Conservation (phyloP, 2,329 filamentous ascomycete genomes). For the Fusarium robinianum region DNA sequence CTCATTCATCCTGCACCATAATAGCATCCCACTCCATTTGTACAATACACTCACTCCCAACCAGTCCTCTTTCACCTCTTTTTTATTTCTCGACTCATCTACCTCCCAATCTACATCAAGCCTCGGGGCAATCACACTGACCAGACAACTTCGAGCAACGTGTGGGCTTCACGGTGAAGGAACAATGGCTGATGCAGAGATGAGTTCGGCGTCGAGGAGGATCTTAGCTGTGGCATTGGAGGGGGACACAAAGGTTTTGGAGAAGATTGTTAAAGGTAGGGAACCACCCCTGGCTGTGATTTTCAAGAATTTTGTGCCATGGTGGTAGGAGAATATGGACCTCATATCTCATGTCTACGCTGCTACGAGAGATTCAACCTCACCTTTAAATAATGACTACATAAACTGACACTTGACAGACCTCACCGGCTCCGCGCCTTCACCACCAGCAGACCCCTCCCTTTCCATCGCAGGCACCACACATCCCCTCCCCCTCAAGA, state of each 20-base stretch:
- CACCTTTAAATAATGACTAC: neutral
- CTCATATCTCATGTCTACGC: too few relatives aligned
- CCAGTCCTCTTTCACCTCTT: neutral
- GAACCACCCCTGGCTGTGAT: too few relatives aligned
- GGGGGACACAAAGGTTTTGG: slow-evolving; percentile 51
- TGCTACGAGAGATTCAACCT: too few relatives aligned
- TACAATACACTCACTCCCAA: neutral
- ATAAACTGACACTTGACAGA: slow-evolving; percentile 44
- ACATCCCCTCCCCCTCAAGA: slow-evolving; percentile 59
- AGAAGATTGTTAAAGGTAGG: slow-evolving; percentile 58
- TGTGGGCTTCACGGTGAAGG: too few relatives aligned
- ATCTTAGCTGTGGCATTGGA: slow-evolving; percentile 62
- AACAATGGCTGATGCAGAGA: slow-evolving; percentile 27
- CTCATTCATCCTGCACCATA: slow-evolving; percentile 26
- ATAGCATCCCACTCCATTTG: slow-evolving; percentile 16
- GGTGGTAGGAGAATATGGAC: neutral
- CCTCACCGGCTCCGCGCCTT: slow-evolving; percentile 54
- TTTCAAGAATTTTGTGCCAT: neutral
- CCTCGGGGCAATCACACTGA: too few relatives aligned
- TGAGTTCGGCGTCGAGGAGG: slow-evolving; percentile 45
- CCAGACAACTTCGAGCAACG: too few relatives aligned
- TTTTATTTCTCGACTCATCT: too few relatives aligned
- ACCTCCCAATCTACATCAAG: too few relatives aligned
- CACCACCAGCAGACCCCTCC: slow-evolving; percentile 41
- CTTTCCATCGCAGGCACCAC: slow-evolving; percentile 62